phyloP scores from a whole-genome alignment of 345 rosid species.

The Salix udensis region DNA sequence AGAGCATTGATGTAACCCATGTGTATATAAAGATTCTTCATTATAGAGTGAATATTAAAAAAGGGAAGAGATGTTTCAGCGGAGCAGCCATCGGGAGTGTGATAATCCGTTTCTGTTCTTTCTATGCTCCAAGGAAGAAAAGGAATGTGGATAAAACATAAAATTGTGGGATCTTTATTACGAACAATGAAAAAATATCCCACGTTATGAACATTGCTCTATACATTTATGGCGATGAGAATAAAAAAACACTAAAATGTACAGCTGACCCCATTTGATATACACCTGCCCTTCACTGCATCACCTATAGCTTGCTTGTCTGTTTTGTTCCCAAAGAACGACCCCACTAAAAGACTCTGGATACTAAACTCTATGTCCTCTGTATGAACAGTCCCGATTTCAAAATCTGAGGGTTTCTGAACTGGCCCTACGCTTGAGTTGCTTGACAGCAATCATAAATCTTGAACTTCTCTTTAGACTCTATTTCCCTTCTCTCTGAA shows the following conservation, averaged over 20 bases:
- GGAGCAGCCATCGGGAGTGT: neutral
- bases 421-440: neutral
- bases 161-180: neutral
- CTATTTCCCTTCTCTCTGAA: neutral
- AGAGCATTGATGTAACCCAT: neutral
- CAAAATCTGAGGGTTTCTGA: conserved; percentile 27
- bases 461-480: neutral
- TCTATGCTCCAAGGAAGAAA: neutral
- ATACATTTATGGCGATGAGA: neutral
- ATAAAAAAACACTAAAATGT: neutral
- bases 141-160: neutral
- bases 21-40: neutral
- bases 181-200: neutral
- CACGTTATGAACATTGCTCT: neutral
- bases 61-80: neutral
- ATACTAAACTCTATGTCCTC: conserved; percentile 23
- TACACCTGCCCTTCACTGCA: conserved; percentile 1
- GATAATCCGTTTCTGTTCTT: neutral
- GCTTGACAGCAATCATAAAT: neutral
- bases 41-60: neutral
- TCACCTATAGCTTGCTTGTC: neutral
- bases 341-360: neutral
- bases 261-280: neutral
- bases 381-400: conserved; percentile 25
- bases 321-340: neutral